phyloP scores from a whole-genome alignment of 2,329 filamentous ascomycete species.

The Emmonsiellopsis sp. region DNA sequence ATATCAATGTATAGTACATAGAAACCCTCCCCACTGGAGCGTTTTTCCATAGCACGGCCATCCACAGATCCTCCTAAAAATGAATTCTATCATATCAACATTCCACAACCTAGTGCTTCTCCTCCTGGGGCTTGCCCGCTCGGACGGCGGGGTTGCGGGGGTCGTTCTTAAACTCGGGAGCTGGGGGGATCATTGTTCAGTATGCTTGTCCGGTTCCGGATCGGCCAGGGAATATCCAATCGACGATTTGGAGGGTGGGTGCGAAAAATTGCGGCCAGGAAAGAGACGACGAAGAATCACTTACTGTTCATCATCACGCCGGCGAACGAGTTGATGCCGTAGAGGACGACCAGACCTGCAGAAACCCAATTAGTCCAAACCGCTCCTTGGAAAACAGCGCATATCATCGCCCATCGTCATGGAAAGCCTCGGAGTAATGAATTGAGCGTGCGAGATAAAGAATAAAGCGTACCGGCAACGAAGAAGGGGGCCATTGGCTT shows the following conservation, averaged over 20 bases:
- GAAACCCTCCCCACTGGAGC: not conserved
- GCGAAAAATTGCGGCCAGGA: conserved; percentile 4
- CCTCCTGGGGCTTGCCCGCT: conserved; percentile 20
- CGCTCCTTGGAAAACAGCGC: not conserved
- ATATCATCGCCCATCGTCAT: not conserved
- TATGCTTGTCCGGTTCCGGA: not conserved
- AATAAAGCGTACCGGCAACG: conserved; percentile 66
- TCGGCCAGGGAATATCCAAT: no score
- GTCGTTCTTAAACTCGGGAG: conserved; percentile 94
- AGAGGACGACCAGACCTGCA: conserved; percentile 67
- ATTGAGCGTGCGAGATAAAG: conserved; percentile 1
- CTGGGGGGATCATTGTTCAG: conserved; percentile 37
- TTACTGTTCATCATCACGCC: conserved; percentile 70
- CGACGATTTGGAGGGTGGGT: conserved; percentile 55
- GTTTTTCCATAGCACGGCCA: not conserved
- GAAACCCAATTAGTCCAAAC: not conserved
- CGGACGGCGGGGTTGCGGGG: conserved; percentile 60
- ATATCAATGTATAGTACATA: conserved; percentile 13
- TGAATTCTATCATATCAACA: not conserved
- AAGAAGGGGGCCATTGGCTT: conserved; percentile 90
- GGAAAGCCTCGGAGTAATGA: not conserved
- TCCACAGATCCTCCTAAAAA: not conserved
- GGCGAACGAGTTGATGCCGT: conserved; percentile 81
- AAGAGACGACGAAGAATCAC: conserved; percentile 28
- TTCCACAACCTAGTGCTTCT: conserved; percentile 24